phyloP scores from a whole-genome alignment of 768 basidiomycete species.

The Pleurotus sapidus region DNA sequence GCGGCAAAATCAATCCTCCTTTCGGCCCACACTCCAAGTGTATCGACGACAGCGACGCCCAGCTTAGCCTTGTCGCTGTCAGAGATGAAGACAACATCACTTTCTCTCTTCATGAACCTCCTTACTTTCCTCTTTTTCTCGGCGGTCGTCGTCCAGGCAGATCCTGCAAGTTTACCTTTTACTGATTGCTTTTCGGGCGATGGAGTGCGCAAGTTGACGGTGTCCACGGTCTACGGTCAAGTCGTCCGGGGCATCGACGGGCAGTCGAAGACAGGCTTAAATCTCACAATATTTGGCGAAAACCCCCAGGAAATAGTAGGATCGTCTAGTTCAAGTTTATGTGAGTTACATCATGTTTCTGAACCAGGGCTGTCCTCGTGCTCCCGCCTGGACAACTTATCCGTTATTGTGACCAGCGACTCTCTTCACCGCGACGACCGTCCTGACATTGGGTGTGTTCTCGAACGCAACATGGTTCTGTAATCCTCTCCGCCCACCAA shows the following conservation, averaged over 20 bases:
- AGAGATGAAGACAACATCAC: no score
- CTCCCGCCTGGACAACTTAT: neutral
- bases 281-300: constrained; percentile 70
- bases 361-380: neutral
- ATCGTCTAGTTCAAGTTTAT: constrained; percentile 60
- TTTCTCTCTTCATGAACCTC: constrained; percentile 5
- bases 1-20: no score
- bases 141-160: constrained; percentile 31
- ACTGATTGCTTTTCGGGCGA: constrained; percentile 67
- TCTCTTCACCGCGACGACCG: constrained; percentile 77
- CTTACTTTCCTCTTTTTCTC: constrained; percentile 21
- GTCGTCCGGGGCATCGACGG: constrained; percentile 40
- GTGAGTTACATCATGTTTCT: constrained; percentile 38
- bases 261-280: constrained; percentile 46
- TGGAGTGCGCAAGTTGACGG: constrained; percentile 54
- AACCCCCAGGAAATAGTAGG: constrained; percentile 60
- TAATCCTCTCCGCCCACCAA: constrained; percentile 71
- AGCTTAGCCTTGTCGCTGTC: no score
- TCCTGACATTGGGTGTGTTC: constrained; percentile 76
- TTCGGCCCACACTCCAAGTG: no score
- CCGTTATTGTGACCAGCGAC: constrained; percentile 52
- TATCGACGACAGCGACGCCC: no score
- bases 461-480: constrained; percentile 77
- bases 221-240: constrained; percentile 74
- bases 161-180: constrained; percentile 62